Base-by-base conservation (phyloP, 2,329 filamentous ascomycete genomes). In the Hypoxylon sp. region DNA sequence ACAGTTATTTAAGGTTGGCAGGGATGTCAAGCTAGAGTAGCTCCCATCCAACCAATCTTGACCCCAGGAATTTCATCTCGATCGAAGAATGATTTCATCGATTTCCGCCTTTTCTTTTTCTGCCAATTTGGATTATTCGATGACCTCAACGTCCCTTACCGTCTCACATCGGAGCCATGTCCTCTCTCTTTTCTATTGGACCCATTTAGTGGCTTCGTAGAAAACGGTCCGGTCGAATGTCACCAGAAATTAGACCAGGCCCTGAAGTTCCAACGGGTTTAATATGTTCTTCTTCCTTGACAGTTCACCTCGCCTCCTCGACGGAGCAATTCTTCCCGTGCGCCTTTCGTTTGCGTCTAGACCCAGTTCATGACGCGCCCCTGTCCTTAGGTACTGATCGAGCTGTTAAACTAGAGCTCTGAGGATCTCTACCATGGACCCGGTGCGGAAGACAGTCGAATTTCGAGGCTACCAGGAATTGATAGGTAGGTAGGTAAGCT, bases 21-120 rank as follows among this genome's bases (percentile, higher is more conserved):
- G n/a, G n/a, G n/a, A n/a, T n/a, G n/a, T n/a, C n/a, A n/a, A n/a
- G n/a, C n/a, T n/a, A n/a, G n/a, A n/a, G n/a, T 45, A 40, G 50
- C 19, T 15, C 32, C 17, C 11, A 49, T 41, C 37, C 29, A 21
- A n/a, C 16, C 21, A 30, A n/a, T n/a, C n/a, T n/a, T n/a, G n/a
- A n/a, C 40, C 35, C 40, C 31, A 20, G 44, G 27, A 41, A 16
- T 32, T 46, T 5, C 47, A 62, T 62, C 59, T 62, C 55, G 57
- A 61, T 62, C 46, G 34, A 11, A 31, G 38, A 23, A 62, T 65
- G 63, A 65, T 65, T 65, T 63, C 59, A 65, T 65, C 44, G 46
- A 51, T 48, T 52, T n/a, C 21, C 32, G 7, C n/a, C n/a, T n/a
- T n/a, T n/a, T n/a, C n/a, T n/a, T n/a, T n/a, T n/a, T 25, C 17